Conservation (phyloP, 495 filamentous ascomycete genomes). For the Entonaema liquescens region DNA sequence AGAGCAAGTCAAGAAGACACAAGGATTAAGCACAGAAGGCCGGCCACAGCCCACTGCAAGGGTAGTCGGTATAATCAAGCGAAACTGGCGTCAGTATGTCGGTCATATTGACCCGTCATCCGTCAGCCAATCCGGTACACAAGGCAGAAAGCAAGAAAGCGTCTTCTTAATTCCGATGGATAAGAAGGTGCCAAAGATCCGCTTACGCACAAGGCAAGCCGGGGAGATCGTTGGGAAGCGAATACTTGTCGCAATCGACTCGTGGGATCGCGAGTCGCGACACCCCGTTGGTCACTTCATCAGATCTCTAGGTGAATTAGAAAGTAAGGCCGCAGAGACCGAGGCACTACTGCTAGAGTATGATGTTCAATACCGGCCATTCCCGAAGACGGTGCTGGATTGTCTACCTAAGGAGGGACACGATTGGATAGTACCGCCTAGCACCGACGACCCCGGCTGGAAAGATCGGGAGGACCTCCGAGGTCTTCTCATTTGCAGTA, state of each 20-base stretch:
- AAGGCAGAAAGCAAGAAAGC: constrained; percentile 84
- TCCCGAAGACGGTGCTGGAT: constrained; percentile 92
- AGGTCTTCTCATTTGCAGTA: constrained; percentile 91
- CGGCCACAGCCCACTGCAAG: constrained; percentile 88
- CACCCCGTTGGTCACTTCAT: constrained; percentile 96
- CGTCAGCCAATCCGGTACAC: constrained; percentile 70
- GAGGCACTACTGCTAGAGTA: constrained; percentile 94
- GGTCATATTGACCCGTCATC: constrained; percentile 92
- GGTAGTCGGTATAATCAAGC: constrained; percentile 90
- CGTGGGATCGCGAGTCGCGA: constrained; percentile 90
- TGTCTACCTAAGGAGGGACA: constrained; percentile 93
- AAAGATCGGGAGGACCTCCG: constrained; percentile 81
- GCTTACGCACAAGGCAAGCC: constrained; percentile 89
- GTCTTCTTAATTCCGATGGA: constrained; percentile 98
- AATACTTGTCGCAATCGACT: constrained; percentile 93
- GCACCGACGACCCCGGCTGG: constrained; percentile 83
- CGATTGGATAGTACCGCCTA: constrained; percentile 87
- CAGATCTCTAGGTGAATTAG: constrained; percentile 88
- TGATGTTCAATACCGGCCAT: constrained; percentile 97
- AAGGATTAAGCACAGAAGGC: constrained; percentile 79
- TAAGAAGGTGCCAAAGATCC: constrained; percentile 94
- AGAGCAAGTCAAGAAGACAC: constrained; percentile 87
- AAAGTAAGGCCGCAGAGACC: constrained; percentile 95
- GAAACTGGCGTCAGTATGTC: constrained; percentile 98
- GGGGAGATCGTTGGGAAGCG: constrained; percentile 87